Evolutionary conservation across 1,139 yeast species (phyloP).

Genomic region (Arxiozyma slooffiae): DNA sequence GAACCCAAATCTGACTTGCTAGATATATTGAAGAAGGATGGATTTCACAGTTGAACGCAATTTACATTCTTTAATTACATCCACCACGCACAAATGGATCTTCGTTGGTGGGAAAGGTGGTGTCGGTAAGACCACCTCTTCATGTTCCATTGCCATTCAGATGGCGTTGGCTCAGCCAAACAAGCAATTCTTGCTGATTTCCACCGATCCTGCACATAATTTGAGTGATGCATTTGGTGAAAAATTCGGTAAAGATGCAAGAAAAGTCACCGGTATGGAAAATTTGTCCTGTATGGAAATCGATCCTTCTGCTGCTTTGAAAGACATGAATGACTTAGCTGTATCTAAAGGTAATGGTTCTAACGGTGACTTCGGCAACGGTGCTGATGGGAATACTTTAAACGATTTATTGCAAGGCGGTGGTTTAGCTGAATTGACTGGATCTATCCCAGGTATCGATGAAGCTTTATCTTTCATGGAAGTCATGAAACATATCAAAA

Average conservation of each 20-base stretch:
- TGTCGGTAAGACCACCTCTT: conserved; percentile 95
- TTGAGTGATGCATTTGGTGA: conserved; percentile 96
- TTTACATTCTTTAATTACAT: conserved; percentile 51
- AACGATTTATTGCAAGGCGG: conserved; percentile 30
- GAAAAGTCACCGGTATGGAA: conserved; percentile 77
- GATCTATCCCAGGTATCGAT: conserved; percentile 94
- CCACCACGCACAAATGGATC: conserved; percentile 79
- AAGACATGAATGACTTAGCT: conserved; percentile 62
- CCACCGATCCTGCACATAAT: conserved; percentile 98
- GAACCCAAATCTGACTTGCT: too few species aligned
- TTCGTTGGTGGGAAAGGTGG: conserved; percentile 99
- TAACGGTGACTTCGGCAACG: conserved; percentile 6
- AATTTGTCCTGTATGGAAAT: conserved; percentile 96
- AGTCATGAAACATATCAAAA: conserved; percentile 89
- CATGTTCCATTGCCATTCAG: conserved; percentile 91
- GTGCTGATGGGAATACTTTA: conserved; percentile 19
- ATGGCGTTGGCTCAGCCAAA: conserved; percentile 69
- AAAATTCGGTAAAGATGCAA: conserved; percentile 92
- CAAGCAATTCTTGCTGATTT: conserved; percentile 76
- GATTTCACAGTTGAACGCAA: conserved; percentile 52
- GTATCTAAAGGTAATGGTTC: conserved; percentile 28
- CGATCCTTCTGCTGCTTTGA: conserved; percentile 90
- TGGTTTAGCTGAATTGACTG: conserved; percentile 75
- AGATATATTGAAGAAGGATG: conserved; percentile 8
- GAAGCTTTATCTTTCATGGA: conserved; percentile 97